Evolutionary conservation across 352 stramenopile species (phyloP).

Genomic region (Pythium apleroticum): DNA sequence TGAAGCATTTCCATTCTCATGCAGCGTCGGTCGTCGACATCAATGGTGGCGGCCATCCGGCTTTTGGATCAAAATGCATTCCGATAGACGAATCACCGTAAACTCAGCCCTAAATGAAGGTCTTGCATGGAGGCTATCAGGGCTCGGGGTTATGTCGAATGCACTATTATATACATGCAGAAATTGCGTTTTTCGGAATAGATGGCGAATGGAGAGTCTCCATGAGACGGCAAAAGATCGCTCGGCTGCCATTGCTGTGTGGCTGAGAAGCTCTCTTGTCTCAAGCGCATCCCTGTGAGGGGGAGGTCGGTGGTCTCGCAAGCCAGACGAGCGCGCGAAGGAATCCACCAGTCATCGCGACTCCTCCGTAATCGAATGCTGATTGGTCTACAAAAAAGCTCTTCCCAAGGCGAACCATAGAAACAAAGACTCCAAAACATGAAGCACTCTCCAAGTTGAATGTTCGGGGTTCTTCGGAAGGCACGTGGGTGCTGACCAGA

Average conservation of each 20-base stretch:
- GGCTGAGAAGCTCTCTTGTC: neutral
- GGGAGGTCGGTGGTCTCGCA: neutral
- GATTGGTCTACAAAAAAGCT: too few relatives aligned
- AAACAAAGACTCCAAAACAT: neutral
- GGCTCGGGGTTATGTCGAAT: neutral
- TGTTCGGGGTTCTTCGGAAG: neutral
- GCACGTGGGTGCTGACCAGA: neutral
- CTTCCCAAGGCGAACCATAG: too few relatives aligned
- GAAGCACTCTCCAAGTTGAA: neutral
- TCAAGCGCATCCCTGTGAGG: neutral
- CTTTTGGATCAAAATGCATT: too few relatives aligned
- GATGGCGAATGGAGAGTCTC: too few relatives aligned
- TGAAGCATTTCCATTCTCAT: neutral
- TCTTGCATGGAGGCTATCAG: neutral
- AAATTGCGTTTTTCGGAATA: too few relatives aligned
- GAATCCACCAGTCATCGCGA: neutral
- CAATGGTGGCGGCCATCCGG: neutral
- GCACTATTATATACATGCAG: too few relatives aligned
- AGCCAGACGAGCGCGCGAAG: neutral
- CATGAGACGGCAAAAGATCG: neutral
- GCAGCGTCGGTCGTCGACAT: neutral
- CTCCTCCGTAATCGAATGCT: neutral
- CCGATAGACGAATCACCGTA: too few relatives aligned
- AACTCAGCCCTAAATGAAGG: neutral
- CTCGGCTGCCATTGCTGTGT: neutral